A percentile compares a stretch with the other conserved stretches of the same genome.
These are phyloP conservation scores for Escallonia rubra DNA, from an alignment of 129 eudicot species.

Conservation along the genomic window DNA sequence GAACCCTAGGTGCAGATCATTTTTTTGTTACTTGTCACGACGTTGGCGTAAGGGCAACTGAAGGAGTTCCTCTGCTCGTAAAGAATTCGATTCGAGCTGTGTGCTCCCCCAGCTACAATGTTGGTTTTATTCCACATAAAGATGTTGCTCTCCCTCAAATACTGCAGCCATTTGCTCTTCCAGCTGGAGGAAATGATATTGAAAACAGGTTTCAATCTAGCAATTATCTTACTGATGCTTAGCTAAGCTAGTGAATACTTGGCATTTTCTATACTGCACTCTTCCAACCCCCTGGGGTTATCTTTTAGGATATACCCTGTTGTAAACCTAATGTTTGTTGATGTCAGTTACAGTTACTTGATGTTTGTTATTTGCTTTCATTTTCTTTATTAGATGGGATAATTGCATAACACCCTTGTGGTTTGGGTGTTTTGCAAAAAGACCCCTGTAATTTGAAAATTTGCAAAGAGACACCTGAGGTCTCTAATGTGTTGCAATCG, in stretches of 20 bases:
- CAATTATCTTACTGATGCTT: background rate
- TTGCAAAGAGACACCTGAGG: too few species aligned
- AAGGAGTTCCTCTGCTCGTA: constrained; percentile 80
- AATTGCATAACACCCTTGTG: too few species aligned
- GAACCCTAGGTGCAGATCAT: constrained; percentile 98
- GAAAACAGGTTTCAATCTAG: constrained; percentile 47
- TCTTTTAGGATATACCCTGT: background rate
- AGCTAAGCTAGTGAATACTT: background rate
- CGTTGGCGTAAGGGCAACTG: constrained; percentile 97
- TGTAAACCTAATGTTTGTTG: background rate
- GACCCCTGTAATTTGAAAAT: too few species aligned
- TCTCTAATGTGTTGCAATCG: too few species aligned
- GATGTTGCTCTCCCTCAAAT: constrained; percentile 99
- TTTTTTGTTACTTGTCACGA: constrained; percentile 98
- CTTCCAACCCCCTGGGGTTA: background rate
- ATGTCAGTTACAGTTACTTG: background rate
- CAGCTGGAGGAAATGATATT: constrained; percentile 92
- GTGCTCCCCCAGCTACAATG: constrained; percentile 97
- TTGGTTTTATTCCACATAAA: constrained; percentile 95
- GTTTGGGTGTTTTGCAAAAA: too few species aligned
- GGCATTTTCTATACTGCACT: background rate
- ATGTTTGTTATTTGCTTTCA: background rate
- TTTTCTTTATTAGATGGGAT: background rate
- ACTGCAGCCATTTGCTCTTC: constrained; percentile 95
- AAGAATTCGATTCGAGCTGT: constrained; percentile 93